phyloP scores from a whole-genome alignment of 2,329 filamentous ascomycete genomes.

The Lecanicillium sp. region DNA sequence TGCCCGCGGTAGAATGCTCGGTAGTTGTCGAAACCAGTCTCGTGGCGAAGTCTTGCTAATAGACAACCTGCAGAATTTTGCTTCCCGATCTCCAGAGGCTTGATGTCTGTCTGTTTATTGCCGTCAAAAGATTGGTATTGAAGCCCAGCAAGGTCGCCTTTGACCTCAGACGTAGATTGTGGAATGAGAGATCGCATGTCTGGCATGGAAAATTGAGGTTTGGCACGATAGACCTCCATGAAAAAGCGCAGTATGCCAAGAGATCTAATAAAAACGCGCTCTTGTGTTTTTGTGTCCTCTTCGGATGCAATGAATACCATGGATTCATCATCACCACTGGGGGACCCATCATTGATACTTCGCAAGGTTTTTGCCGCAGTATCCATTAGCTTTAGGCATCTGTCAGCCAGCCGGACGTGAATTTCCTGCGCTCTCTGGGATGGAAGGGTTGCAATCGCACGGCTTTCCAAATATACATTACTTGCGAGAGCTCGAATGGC shows the following conservation, averaged over 20 bases:
- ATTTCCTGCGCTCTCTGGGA: constrained; percentile 42
- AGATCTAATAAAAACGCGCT: constrained; percentile 59
- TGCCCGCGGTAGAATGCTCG: constrained; percentile 63
- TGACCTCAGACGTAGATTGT: constrained; percentile 40
- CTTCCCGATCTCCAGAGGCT: constrained; percentile 55
- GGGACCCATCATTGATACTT: constrained; percentile 34
- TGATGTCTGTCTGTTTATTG: constrained; percentile 48
- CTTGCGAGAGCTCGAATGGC: constrained; percentile 64
- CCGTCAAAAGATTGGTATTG: constrained; percentile 69
- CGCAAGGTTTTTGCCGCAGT: constrained; percentile 50
- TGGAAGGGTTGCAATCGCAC: constrained; percentile 40
- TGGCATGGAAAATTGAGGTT: constrained; percentile 50
- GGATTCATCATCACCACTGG: constrained; percentile 38
- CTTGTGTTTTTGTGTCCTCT: constrained; percentile 36
- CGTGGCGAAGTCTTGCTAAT: constrained; percentile 55
- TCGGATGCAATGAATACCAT: constrained; percentile 44
- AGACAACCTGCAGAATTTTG: constrained; percentile 65
- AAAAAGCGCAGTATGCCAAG: constrained; percentile 61
- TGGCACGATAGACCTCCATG: constrained; percentile 54
- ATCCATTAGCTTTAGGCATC: constrained; percentile 64
- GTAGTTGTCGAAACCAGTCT: constrained; percentile 70
- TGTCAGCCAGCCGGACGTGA: constrained; percentile 63
- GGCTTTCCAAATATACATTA: constrained; percentile 59
- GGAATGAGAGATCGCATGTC: constrained; percentile 47
- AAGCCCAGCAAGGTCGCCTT: constrained; percentile 57